phyloP scores from a whole-genome alignment of 345 rosid species.

The Moringa oleifera region DNA sequence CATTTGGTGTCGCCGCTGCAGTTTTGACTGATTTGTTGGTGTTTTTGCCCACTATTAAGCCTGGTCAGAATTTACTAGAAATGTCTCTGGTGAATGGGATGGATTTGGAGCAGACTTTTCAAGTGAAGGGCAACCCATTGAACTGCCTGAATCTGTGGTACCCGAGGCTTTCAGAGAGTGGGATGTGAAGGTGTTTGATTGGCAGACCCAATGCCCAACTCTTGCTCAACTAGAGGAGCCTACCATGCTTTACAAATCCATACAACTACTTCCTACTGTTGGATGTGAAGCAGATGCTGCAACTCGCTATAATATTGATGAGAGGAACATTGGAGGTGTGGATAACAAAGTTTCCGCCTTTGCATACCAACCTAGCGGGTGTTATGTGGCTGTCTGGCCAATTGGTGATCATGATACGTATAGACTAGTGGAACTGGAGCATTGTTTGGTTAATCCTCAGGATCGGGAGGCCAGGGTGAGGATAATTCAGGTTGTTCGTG shows the following conservation, averaged over 20 bases:
- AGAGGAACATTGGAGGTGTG: conserved; percentile 37
- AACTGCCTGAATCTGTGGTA: conserved; percentile 80
- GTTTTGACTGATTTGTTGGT: too few species aligned
- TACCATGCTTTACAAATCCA: conserved; percentile 46
- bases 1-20: not conserved
- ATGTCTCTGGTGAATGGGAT: conserved; percentile 96
- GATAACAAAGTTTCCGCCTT: conserved; percentile 40
- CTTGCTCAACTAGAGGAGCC: conserved; percentile 47
- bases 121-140: conserved; percentile 55
- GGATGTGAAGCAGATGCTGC: conserved; percentile 99
- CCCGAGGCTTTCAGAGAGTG: conserved; percentile 94
- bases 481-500: conserved; percentile 46
- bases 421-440: conserved; percentile 56
- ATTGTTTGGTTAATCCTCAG: conserved; percentile 72
- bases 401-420: conserved; percentile 15
- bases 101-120: conserved; percentile 91
- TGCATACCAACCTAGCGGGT: conserved; percentile 68
- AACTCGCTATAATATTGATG: conserved; percentile 54
- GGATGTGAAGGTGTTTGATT: conserved; percentile 93
- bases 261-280: conserved; percentile 89
- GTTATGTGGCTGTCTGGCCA: conserved; percentile 76
- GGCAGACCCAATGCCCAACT: conserved; percentile 99
- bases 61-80: conserved; percentile 70
- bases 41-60: conserved; percentile 18
- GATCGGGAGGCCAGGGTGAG: conserved; percentile 84